Base-by-base conservation (phyloP, 2,329 filamentous ascomycete species). In the Aureobasidium subglaciale region DNA sequence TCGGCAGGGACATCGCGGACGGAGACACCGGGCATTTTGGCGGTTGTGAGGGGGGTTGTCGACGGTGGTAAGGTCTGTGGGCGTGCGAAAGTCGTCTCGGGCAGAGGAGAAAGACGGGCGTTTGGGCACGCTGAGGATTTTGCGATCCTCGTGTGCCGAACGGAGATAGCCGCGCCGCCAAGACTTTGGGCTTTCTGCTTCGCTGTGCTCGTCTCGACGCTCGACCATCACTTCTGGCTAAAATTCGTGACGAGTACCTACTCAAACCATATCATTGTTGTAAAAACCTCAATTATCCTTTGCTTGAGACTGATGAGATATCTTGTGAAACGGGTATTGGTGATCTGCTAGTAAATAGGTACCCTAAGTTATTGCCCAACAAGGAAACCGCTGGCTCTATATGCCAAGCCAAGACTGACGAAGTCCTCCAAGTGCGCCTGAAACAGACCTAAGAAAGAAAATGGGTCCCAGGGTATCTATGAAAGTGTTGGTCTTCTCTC, bases 11-110 rank as follows among this genome's bases (percentile, higher is more conserved):
- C 50, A 35, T 54, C 50, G 30, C 50, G 50, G 22, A 54, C 88
- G 69, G 79, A 83, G 74, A 89, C 81, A 76, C 87, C 88, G 76
- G 86, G 77, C 88, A 91, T 91, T 75, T 80, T 90, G 78, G 78
- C 80, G 80, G 80, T 83, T 65, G 57, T 63, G 58, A 37, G 42
- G 55, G 27, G 56, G 38, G 43, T 50, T 57, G 55, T 56, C 55
- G 58, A 40, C 41, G 57, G 52, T 56, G 35, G 35, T 50, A 35
- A 45, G 42, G 53, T 32, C 30, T 53, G 48, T 53, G 13, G 48
- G 34, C 30, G 30, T 53, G 34, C 35, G 35, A 53, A 34, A 35
- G 38, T 54, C 50, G 37, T 53, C 49, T 53, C 50, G 38, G 30
- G 24, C 38, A n/a, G n/a, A 43, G 30, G 29, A 35, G 18, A 48